Evolutionary conservation across 202 grass and related monocot species (phyloP), one percentile per base, ranked within the genome.

Genomic region (Zoysia matrella): DNA sequence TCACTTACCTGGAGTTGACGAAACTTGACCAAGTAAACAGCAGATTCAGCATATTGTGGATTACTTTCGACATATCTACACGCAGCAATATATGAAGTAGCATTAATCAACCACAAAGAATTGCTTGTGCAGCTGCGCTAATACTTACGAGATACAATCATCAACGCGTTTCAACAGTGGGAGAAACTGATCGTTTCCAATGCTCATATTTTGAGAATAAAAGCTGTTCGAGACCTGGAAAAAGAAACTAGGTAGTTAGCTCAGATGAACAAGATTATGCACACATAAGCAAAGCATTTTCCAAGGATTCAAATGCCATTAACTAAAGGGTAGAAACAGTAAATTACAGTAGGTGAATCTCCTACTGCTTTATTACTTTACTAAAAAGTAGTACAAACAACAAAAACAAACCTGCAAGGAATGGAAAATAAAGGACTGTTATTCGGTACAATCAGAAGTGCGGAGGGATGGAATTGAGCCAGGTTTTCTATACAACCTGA

Each of bases 11-110:
- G 96, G 78, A 99, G 93, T 79, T 95, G 96, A 51, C 91, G 87
- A 85, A 99, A 96, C 80, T 99, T 99, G 60, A 99, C 96, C 78
- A 99, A 96, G 75, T 99, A 99, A 87, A 99, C 96, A 85, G 89
- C 80, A 81, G 96, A 99, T 87, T 99, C 96, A 42, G 89, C 92
- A 90, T 95, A 99, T 65, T 95, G 93, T 83, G 89, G 87, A 84
- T 99, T 99, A 77, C 80, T 95, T 81, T 99, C 91, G 71, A 95
- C 90, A 84, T 95, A 99, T 52, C 96, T 99, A 90, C 69, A 90
- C 49, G 65, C 80, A 87, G 54, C 78, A 77, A 81, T 76, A 74
- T n/a, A 58, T 15, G 15, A 58, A 53, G 30, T 36, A 36, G 30
- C 30, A 36, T 36, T 36, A 36, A 46, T 46, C 45, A 46, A 46